Conservation (phyloP, 768 basidiomycete genomes). For the Gyrodon lividus region DNA sequence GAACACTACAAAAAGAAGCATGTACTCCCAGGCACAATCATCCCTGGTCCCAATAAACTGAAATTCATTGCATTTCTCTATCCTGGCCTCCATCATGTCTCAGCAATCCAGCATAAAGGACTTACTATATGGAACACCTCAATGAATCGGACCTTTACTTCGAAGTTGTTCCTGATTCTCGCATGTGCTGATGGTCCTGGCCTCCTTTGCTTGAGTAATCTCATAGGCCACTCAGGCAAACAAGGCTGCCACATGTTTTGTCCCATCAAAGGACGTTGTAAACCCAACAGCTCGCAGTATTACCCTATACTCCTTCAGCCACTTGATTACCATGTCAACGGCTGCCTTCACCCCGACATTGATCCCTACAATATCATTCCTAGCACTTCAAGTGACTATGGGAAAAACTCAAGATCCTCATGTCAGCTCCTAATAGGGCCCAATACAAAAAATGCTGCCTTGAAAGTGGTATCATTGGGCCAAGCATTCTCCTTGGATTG, state of each 20-base stretch:
- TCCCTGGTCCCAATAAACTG: too few species aligned
- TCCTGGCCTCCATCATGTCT: too few species aligned
- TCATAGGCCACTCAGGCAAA: conserved; percentile 35
- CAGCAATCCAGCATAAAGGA: too few species aligned
- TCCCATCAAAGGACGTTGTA: conserved; percentile 29
- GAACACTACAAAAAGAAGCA: too few species aligned
- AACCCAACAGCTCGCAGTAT: conserved; percentile 31
- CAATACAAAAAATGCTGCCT: conserved; percentile 25
- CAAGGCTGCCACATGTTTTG: conserved; percentile 29
- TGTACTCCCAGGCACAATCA: too few species aligned
- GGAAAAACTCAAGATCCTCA: background rate
- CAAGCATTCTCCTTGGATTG: conserved; percentile 38
- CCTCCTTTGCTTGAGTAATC: conserved; percentile 28
- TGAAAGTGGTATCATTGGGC: conserved; percentile 35
- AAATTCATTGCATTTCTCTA: too few species aligned
- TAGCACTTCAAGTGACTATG: background rate
- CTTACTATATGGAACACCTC: too few species aligned
- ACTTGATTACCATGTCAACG: conserved; percentile 19
- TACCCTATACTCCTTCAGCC: conserved; percentile 35
- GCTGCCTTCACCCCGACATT: conserved; percentile 27
- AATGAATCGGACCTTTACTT: background rate
- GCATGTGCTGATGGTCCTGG: conserved; percentile 36
- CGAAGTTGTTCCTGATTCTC: conserved; percentile 15
- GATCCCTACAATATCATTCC: conserved; percentile 10
- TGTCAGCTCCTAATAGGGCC: too few species aligned